These are phyloP conservation scores for Mycena leptocephala DNA, from an alignment of 768 basidiomycete genomes.

Conservation along the genomic window DNA sequence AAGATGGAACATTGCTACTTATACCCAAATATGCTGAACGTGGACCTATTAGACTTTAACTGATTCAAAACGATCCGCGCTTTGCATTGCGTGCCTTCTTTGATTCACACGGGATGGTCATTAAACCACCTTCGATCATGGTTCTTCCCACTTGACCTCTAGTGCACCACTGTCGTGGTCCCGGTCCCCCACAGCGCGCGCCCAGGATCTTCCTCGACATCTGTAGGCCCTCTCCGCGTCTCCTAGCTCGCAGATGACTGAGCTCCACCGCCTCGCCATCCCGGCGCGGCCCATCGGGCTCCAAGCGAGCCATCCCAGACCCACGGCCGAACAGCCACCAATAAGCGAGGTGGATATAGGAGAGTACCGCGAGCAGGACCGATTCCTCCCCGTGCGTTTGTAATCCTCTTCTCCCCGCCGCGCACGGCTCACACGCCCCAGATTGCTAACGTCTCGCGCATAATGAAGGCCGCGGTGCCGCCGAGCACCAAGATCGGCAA, in stretches of 20 bases:
- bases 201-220: neutral
- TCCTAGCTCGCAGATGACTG: neutral
- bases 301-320: neutral
- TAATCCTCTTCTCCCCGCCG: constrained; percentile 9
- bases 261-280: neutral
- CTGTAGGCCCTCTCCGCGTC: neutral
- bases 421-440: constrained; percentile 46
- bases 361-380: constrained; percentile 95
- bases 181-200: neutral
- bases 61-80: too few species aligned
- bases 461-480: constrained; percentile 96
- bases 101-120: neutral
- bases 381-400: constrained; percentile 88
- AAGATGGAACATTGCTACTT: too few species aligned
- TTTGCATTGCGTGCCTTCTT: neutral
- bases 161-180: neutral
- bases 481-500: constrained; percentile 96
- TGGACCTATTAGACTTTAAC: too few species aligned
- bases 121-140: constrained; percentile 3
- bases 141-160: neutral
- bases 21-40: too few species aligned
- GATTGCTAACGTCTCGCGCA: constrained; percentile 98
- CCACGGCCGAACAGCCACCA: neutral
- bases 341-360: constrained; percentile 92
- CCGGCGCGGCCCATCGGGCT: neutral